phyloP scores from a whole-genome alignment of 345 rosid genomes.

The Eucalyptus guilfoylei region DNA sequence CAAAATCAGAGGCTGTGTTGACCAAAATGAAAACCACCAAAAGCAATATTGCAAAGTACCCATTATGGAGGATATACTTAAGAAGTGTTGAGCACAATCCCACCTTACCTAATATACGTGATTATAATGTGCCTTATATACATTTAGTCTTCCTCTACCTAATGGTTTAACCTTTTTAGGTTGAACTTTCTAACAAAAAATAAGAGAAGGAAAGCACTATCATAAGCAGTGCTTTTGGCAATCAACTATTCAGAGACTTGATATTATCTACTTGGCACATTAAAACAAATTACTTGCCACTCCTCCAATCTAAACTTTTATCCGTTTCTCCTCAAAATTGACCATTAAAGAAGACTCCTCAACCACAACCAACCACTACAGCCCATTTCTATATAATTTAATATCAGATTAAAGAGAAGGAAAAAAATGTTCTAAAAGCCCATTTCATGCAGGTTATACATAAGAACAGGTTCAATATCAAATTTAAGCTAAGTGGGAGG shows the following conservation, averaged over 20 bases:
- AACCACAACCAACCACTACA: neutral
- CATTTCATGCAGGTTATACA: neutral
- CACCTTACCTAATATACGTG: neutral
- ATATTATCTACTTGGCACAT: neutral
- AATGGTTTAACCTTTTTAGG: neutral
- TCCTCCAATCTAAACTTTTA: neutral
- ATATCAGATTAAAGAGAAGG: neutral
- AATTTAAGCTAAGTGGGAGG: neutral
- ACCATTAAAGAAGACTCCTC: neutral
- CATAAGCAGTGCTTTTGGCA: neutral
- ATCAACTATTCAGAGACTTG: neutral
- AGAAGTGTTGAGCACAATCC: neutral
- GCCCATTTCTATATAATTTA: neutral
- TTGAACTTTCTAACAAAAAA: neutral
- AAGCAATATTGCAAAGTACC: neutral
- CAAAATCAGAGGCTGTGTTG: neutral
- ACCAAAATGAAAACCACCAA: neutral
- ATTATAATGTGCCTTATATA: neutral
- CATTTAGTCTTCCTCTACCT: neutral
- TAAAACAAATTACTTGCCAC: neutral
- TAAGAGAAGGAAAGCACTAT: neutral
- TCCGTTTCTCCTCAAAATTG: neutral
- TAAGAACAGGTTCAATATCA: neutral
- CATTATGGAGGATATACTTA: neutral
- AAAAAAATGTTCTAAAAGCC: neutral